Evolutionary conservation across 768 basidiomycete genomes (phyloP), one percentile per base, ranked within the genome.

Genomic region (Phanerochaete carnosa): DNA sequence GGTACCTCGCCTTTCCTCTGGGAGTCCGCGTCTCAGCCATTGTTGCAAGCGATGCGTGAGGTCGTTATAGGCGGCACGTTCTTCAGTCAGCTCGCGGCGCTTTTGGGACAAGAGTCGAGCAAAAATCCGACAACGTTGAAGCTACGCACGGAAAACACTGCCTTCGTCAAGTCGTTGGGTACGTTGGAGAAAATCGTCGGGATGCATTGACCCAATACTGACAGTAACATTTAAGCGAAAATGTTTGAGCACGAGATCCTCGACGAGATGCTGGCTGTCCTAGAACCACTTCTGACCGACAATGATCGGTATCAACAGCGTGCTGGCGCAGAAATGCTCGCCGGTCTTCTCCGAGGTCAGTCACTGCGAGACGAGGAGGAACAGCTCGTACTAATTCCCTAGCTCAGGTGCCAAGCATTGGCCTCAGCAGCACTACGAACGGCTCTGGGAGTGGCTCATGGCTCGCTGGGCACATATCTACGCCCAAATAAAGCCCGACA

Each of bases 241-340:
- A 82, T 86, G 69, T 86, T 85, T 60, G 84, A 83, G 58, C 76
- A 76, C 59, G 75, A 76, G 30, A 70, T 76, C 13, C 66, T 94
- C 32, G 81, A 86, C 39, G 74, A 74, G 26, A 73, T 88, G 23
- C 74, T 90, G 32, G 69, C 74, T 15, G 75, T 78, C 19, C 77
- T 89, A 35, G 90, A 94, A 43, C 76, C 83, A 13, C 68, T 92
- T 29, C 74, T 92, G 43, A 75, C 73, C 33, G 89, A 89, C 52
- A 58, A 79, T 19, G 90, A 94, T 67, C 89, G 91, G 61, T 94
- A 88, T 77, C 92, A 93, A 73, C 94, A 94, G 69, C 83, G 93
- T 26, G 91, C 91, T 29, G 87, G 87, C 26, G 87, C 85, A 55
- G 89, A 89, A 73, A 73, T 94, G 32, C 70, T 95, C 28, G 79